Percentiles rank a stretch among this genome's conserved stretches.
Evolutionary conservation across 129 eudicot species (phyloP).

Genomic region (Silybum marianum): DNA sequence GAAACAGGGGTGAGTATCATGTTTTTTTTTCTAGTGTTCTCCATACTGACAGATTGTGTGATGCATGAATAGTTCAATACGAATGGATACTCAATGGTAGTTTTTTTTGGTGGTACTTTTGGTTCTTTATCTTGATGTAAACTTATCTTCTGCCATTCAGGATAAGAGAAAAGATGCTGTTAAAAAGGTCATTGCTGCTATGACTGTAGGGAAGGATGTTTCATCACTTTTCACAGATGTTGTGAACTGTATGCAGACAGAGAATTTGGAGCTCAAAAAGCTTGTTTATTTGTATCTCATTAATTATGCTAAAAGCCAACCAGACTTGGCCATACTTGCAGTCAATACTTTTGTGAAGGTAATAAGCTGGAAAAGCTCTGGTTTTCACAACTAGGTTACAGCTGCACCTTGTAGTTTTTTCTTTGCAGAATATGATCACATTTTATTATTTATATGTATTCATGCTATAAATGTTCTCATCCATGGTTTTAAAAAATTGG

Average conservation of each 20-base stretch:
- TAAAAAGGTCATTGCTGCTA: conserved; percentile 98
- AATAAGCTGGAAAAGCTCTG: conserved; percentile 22
- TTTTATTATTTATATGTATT: background rate
- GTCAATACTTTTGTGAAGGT: conserved; percentile 99
- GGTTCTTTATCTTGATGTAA: background rate
- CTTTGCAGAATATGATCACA: background rate
- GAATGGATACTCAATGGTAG: background rate
- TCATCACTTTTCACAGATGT: conserved; percentile 99
- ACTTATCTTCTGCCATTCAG: conserved; percentile 40
- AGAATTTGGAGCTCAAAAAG: conserved; percentile 95
- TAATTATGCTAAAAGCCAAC: conserved; percentile 97
- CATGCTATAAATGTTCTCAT: conserved; percentile 9
- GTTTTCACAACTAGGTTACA: background rate
- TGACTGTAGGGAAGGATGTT: conserved; percentile 99
- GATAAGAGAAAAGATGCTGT: conserved; percentile 99
- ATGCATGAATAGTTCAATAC: background rate
- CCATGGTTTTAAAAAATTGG: background rate
- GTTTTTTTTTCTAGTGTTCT: too few relatives aligned
- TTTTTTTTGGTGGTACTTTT: background rate
- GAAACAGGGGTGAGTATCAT: too few relatives aligned
- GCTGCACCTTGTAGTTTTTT: conserved; percentile 13
- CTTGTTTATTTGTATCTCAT: conserved; percentile 98
- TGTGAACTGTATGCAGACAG: conserved; percentile 98
- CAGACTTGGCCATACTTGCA: conserved; percentile 97
- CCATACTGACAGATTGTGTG: background rate